Evolutionary conservation across 202 grass and related monocot species (phyloP).

Genomic region (Dendrocalamus latiflorus): DNA sequence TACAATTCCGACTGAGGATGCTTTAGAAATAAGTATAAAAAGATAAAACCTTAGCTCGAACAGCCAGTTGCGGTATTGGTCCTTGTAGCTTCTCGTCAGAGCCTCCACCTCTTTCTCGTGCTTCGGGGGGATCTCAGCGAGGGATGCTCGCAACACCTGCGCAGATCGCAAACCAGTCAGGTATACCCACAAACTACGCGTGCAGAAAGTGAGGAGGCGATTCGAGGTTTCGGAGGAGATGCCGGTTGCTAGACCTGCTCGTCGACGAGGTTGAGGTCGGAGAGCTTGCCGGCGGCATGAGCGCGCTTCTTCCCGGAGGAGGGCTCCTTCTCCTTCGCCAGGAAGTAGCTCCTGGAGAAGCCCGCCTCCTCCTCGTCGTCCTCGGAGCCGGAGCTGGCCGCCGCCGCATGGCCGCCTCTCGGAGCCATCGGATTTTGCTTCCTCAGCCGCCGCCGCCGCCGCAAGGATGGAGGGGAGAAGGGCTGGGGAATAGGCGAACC

Average conservation of each 20-base stretch:
- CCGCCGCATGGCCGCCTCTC: constrained; percentile 36
- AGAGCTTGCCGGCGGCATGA: constrained; percentile 46
- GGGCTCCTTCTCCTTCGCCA: constrained; percentile 82
- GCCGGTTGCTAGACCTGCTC: constrained; percentile 46
- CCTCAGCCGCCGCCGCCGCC: no score
- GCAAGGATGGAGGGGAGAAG: no score
- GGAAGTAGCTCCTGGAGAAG: constrained; percentile 90
- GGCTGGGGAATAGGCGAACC: no score
- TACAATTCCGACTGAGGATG: no score
- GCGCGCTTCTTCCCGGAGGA: constrained; percentile 59
- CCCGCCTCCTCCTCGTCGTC: constrained; percentile 61
- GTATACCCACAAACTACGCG: not conserved
- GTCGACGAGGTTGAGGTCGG: constrained; percentile 73
- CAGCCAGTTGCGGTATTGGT: no score
- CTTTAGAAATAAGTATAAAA: no score
- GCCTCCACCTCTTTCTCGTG: no score
- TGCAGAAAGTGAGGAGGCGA: not conserved
- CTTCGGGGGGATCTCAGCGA: no score
- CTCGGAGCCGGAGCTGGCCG: constrained; percentile 32
- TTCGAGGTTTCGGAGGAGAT: not conserved
- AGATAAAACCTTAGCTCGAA: no score
- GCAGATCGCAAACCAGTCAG: constrained; percentile 4
- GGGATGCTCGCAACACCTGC: no score
- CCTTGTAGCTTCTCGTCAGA: no score
- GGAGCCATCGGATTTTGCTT: constrained; percentile 22